Base-by-base conservation (phyloP, 768 basidiomycete genomes). In the Amanita fuliginea region DNA sequence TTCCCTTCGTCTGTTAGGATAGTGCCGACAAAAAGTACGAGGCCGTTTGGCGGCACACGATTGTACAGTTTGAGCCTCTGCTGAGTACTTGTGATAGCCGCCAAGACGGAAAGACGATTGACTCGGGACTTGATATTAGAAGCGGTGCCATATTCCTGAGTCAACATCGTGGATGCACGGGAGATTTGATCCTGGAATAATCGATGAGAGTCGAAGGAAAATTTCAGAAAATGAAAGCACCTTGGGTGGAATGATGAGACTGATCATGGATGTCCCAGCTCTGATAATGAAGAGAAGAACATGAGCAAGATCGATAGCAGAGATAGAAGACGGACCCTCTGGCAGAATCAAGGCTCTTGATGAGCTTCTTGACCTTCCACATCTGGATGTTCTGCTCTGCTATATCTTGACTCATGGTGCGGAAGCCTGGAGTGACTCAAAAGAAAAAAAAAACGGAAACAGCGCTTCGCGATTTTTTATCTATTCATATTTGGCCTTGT, bases 51-150 rank as follows among this genome's bases (percentile, higher is more conserved):
- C 1, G 96, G 96, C 0, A 96, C 93, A 53, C 92, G 81, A 63
- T 86, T 91, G 73, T 97, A 99, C 14, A 99, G 74, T 71, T 99
- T 99, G 53, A 99, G 76, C 49, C 94, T 81, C 57, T 98, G 94
- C 66, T 98, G 96, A 14, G 96, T 98, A 62, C 88, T 92, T 28
- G 96, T 97, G 62, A 99, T 99, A 49, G 96, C 96, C 40, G 96
- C 91, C 35, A 98, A 77, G 21, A 99, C 96, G 36, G 96, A 99
- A 16, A 96, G 81, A 59, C 96, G 83, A 73, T 95, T 97, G 64
- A 94, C 93, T 52, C 96, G 90, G 54, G 93, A 96, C 67, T 99
- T 99, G 76, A 99, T 98, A 73, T 99, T 98, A 54, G 94, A 96
- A n/a, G 96, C 96, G 6, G 94, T 97, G 47, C 93, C 93, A 59